Conservation (phyloP, 2,329 filamentous ascomycete genomes). For the Ambrosiella cleistominuta region DNA sequence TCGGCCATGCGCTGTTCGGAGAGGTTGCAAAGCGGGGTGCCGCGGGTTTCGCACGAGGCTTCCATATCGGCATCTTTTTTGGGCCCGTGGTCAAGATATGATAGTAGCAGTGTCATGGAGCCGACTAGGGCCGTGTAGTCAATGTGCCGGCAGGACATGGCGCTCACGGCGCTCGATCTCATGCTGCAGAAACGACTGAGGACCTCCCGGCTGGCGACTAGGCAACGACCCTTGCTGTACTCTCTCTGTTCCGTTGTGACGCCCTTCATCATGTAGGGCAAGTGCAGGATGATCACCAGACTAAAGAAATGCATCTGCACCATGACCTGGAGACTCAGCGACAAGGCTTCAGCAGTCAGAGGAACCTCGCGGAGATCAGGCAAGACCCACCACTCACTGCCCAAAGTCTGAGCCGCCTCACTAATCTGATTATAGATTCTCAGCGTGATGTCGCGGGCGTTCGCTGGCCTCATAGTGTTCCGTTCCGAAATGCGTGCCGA, state of each 20-base stretch:
- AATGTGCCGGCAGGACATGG: conserved; percentile 28
- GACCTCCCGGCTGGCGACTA: conserved; percentile 33
- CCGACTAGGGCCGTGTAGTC: conserved; percentile 36
- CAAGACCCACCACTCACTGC: conserved; percentile 31
- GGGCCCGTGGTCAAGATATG: conserved; percentile 25
- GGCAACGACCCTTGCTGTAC: conserved; percentile 29
- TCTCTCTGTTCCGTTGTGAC: conserved; percentile 24
- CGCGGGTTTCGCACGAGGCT: neutral
- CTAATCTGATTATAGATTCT: conserved; percentile 32
- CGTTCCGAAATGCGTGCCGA: conserved; percentile 30
- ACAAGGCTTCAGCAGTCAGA: conserved; percentile 29
- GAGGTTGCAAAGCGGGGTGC: conserved; percentile 7
- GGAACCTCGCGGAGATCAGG: conserved; percentile 18
- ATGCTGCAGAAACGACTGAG: conserved; percentile 32
- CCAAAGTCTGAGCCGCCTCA: conserved; percentile 24
- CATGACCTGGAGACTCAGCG: conserved; percentile 25
- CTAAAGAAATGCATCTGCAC: conserved; percentile 34
- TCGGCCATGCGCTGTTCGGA: conserved; percentile 20
- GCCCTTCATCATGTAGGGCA: conserved; percentile 35
- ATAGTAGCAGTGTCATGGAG: conserved; percentile 31
- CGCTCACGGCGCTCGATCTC: conserved; percentile 23
- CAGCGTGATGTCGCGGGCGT: conserved; percentile 25
- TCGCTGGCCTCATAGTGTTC: conserved; percentile 19
- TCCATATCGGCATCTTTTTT: neutral
- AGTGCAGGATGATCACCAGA: conserved; percentile 33